Base-by-base conservation (phyloP, 352 stramenopile species). In the Peronospora destructor region DNA sequence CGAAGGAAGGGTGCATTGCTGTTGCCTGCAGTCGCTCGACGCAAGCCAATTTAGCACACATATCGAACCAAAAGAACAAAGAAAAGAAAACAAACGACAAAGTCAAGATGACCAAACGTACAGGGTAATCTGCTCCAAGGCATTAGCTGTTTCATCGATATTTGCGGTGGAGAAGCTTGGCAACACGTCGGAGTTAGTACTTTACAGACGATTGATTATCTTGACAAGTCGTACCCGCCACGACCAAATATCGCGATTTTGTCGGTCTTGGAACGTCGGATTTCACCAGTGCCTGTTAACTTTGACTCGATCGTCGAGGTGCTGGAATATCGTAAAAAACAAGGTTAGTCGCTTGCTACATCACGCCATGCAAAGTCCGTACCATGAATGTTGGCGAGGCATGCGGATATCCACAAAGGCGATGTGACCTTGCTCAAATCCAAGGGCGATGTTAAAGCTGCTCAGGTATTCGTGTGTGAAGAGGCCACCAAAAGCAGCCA, bases 381-480 rank as follows among this genome's bases (percentile, higher is more conserved):
- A 90, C 80, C 73, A 84, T 29, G 30, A 64, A 12, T 44, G 33
- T 35, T 71, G 61, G 14, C 66, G 63, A 25, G 66, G 48, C 73
- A 84, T 89, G 32, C 82, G 76, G 2, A 66, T 66, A 39, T 92
- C 82, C 6, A 91, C 25, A 23, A 75, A 72, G n/a, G 73, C 69
- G 5, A 88, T 35, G 14, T 82, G 48, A n/a, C 73, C 81, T 34
- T 56, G 48, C 43, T 89, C 67, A 33, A 87, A 92, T 13, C 76
- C 82, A 19, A 92, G 64, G 10, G 71, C 77, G 28, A 91, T 62
- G 25, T 58, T 73, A 33, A 70, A 57, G 13, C 30, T 38, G 46
- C 45, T 76, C 42, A 86, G 44, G 49, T 88, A 88, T 53, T 90
- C 75, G 34, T 92, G 82, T 11, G 71, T 61, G 45, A 83, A 92